Conservation (phyloP, 176 grass and related monocot genomes). For the Carex pumila region DNA sequence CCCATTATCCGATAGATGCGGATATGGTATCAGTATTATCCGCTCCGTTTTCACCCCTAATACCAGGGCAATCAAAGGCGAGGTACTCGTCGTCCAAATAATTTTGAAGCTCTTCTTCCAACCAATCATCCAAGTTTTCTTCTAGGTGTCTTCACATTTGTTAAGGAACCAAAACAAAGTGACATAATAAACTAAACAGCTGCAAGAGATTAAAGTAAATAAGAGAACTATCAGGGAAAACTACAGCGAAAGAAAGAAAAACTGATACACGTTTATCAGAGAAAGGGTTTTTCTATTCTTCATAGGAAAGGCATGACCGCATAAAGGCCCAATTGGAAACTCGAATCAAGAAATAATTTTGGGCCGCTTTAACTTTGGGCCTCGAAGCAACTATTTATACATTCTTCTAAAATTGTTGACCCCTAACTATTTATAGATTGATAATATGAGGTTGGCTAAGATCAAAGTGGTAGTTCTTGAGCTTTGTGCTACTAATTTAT, state of each 20-base stretch:
- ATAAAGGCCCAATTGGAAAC: background rate
- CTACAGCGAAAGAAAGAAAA: too few species aligned
- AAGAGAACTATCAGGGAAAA: background rate
- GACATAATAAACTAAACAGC: conserved; percentile 12
- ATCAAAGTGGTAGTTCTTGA: too few species aligned
- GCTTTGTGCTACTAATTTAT: too few species aligned
- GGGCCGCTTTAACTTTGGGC: background rate
- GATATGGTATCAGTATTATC: too few species aligned
- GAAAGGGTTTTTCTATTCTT: too few species aligned
- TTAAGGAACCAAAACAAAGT: conserved; percentile 49
- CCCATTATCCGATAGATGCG: too few species aligned
- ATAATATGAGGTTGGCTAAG: too few species aligned
- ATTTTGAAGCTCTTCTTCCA: conserved; percentile 64
- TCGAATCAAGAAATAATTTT: background rate
- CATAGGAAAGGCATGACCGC: background rate
- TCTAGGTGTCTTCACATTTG: conserved; percentile 54
- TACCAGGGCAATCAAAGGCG: conserved; percentile 95
- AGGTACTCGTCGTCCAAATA: conserved; percentile 94
- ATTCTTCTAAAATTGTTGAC: too few species aligned
- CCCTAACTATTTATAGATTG: too few species aligned
- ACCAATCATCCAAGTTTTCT: conserved; percentile 95
- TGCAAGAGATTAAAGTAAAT: background rate
- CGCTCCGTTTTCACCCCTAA: too few species aligned
- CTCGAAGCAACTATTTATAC: too few species aligned
- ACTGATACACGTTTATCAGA: too few species aligned